These are phyloP conservation scores for Pseudonitzschia multiseries DNA, from an alignment of 108 stramenopile genomes.

Conservation along the genomic window DNA sequence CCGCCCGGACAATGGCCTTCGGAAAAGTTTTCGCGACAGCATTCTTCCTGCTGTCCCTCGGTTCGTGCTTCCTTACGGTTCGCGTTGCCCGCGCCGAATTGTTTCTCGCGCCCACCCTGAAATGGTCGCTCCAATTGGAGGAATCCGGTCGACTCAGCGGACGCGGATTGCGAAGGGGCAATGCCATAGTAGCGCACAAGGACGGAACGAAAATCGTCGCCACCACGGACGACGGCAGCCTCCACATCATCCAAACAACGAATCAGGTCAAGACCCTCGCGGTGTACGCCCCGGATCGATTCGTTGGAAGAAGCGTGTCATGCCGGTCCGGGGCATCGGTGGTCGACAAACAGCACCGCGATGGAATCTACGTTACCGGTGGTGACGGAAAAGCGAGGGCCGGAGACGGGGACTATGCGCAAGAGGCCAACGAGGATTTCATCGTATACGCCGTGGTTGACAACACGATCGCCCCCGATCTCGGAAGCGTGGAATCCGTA, in stretches of 20 bases:
- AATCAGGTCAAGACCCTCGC: slow-evolving; percentile 7
- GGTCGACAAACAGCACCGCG: not conserved
- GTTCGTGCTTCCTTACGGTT: too few species aligned
- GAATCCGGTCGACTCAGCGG: not conserved
- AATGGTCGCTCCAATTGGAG: slow-evolving; percentile 16
- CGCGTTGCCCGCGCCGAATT: not conserved
- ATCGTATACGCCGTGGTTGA: slow-evolving; percentile 44
- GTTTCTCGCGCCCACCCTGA: not conserved
- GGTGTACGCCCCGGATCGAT: slow-evolving; percentile 25
- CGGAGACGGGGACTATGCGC: not conserved
- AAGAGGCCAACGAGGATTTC: not conserved
- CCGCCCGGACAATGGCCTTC: not conserved
- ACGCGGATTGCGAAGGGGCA: slow-evolving; percentile 36
- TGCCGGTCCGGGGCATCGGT: slow-evolving; percentile 27
- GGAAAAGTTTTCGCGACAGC: not conserved
- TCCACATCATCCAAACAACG: slow-evolving; percentile 29
- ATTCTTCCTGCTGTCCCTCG: not conserved
- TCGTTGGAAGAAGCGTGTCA: slow-evolving; percentile 19
- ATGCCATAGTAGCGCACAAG: slow-evolving; percentile 33
- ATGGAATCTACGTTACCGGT: not conserved
- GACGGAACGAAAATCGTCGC: slow-evolving; percentile 33
- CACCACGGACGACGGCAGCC: slow-evolving; percentile 41
- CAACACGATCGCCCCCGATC: slow-evolving; percentile 10
- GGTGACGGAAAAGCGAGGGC: not conserved
- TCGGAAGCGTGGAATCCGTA: not conserved